Conservation (phyloP, 1,284 basidiomycete species). For the Apiotrichum sp. region DNA sequence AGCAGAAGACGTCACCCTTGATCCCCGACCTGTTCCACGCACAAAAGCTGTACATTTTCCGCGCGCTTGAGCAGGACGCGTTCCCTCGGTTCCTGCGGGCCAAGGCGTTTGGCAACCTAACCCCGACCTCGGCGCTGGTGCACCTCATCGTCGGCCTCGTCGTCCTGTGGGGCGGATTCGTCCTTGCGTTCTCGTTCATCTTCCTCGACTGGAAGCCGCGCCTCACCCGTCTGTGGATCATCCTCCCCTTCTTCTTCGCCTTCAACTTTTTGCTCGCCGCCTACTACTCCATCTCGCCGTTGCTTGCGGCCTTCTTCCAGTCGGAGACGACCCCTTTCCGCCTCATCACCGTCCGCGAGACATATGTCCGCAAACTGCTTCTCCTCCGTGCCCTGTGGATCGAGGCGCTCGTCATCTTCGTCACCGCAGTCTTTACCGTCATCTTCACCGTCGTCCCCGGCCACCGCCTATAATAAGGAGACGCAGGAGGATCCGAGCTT, state of each 20-base stretch:
- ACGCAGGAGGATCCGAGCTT: no score
- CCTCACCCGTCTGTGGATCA: slow-evolving; percentile 88
- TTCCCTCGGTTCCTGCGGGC: slow-evolving; percentile 91
- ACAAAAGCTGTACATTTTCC: slow-evolving; percentile 96
- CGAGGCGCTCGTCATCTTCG: slow-evolving; percentile 29
- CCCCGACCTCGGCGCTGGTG: slow-evolving; percentile 78
- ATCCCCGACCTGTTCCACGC: slow-evolving; percentile 95
- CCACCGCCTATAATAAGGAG: slow-evolving; percentile 22
- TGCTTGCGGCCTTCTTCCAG: slow-evolving; percentile 51
- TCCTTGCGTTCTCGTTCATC: slow-evolving; percentile 81
- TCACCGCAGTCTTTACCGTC: slow-evolving; percentile 40
- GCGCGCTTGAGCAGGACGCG: slow-evolving; percentile 95
- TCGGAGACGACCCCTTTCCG: slow-evolving; percentile 70
- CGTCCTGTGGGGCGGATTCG: slow-evolving; percentile 84
- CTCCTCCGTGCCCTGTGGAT: slow-evolving; percentile 83
- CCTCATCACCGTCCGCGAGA: slow-evolving; percentile 78
- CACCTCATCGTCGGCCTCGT: slow-evolving; percentile 77
- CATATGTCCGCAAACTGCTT: slow-evolving; percentile 83
- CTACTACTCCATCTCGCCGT: slow-evolving; percentile 92
- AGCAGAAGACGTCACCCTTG: slow-evolving; percentile 72
- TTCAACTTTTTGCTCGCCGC: slow-evolving; percentile 84
- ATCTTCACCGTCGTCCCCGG: slow-evolving; percentile 43
- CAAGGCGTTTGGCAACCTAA: slow-evolving; percentile 95
- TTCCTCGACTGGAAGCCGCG: slow-evolving; percentile 89
- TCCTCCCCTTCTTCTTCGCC: slow-evolving; percentile 88